Conservation (phyloP, 257 asterid species). For the Solanum microdontum region DNA sequence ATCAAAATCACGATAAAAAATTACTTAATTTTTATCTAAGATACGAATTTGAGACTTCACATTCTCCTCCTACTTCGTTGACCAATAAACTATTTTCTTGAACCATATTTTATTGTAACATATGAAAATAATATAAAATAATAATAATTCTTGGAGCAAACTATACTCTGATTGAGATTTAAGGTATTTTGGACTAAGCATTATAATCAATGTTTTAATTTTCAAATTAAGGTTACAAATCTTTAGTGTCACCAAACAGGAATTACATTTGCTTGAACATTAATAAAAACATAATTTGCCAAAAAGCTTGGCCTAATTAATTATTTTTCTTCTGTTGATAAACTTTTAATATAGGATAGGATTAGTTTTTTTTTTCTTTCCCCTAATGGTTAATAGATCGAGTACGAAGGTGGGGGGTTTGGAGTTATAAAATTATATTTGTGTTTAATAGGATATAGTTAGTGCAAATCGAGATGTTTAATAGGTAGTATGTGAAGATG, state of each 20-base stretch:
- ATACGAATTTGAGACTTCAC: background rate
- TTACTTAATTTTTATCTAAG: background rate
- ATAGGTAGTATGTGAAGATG: background rate
- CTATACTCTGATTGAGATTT: background rate
- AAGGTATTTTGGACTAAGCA: background rate
- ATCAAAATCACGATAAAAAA: accelerated
- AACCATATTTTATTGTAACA: background rate
- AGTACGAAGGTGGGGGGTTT: background rate
- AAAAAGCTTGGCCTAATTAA: background rate
- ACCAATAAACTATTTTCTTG: background rate
- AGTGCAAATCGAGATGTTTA: background rate
- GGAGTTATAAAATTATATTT: background rate
- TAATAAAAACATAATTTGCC: background rate
- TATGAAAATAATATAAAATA: background rate
- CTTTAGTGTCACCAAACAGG: background rate
- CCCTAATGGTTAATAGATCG: background rate
- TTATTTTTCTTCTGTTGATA: background rate
- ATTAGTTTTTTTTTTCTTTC: background rate
- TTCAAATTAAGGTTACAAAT: background rate
- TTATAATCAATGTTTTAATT: background rate
- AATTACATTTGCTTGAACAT: background rate
- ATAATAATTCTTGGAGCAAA: background rate
- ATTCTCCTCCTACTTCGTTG: too few relatives aligned
- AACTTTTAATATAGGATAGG: background rate
- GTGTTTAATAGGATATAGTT: background rate